Evolutionary conservation across 768 basidiomycete species (phyloP).

Genomic region (Lentinula sp.): DNA sequence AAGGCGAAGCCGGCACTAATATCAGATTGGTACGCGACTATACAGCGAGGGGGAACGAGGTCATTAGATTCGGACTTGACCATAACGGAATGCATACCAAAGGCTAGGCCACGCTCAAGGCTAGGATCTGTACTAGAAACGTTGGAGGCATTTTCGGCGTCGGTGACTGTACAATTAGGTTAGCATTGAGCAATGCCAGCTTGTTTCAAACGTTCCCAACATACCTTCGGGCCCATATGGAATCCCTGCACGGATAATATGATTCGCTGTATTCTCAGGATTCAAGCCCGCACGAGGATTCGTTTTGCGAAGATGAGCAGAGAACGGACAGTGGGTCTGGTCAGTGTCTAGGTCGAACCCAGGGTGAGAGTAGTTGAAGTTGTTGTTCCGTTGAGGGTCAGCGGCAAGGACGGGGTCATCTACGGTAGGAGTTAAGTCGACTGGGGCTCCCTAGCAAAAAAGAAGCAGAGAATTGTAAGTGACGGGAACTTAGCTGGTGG

Average conservation of each 20-base stretch:
- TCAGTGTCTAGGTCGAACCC: constrained; percentile 13
- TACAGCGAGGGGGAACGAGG: not conserved
- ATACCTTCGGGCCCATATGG: constrained; percentile 11
- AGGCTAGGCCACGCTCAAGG: constrained; percentile 7
- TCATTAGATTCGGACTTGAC: not conserved
- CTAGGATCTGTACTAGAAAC: not conserved
- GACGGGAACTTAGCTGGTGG: not conserved
- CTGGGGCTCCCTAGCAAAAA: constrained; percentile 22
- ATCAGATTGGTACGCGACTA: constrained; percentile 14
- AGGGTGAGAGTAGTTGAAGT: constrained; percentile 24
- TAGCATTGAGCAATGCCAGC: not conserved
- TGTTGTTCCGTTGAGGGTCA: constrained; percentile 20
- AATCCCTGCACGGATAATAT: constrained; percentile 8
- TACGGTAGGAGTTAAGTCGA: constrained; percentile 19
- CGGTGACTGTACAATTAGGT: not conserved
- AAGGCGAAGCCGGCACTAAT: constrained; percentile 11
- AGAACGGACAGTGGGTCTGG: constrained; percentile 23
- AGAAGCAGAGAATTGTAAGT: not conserved
- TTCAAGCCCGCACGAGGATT: constrained; percentile 18
- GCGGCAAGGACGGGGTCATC: constrained; percentile 18
- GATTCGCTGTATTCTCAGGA: constrained; percentile 6
- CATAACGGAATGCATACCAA: not conserved
- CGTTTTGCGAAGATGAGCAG: constrained; percentile 24
- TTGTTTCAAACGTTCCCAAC: not conserved
- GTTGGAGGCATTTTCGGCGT: constrained; percentile 1